phyloP scores from a whole-genome alignment of 2,329 filamentous ascomycete species.

The Hypoxylon sp. region DNA sequence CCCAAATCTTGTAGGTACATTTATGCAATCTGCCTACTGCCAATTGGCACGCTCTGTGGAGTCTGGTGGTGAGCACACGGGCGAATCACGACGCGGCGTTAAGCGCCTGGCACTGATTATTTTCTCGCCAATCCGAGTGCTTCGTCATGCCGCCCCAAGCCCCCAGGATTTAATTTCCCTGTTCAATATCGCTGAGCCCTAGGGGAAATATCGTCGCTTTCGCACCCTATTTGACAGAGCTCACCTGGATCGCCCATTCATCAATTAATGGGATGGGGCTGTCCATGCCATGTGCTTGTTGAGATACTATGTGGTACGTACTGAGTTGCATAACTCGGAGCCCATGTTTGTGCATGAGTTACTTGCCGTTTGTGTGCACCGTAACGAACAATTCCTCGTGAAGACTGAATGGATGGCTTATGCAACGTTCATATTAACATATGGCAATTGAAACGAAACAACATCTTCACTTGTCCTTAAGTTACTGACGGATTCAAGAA shows the following conservation, averaged over 20 bases:
- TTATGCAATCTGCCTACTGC: not conserved
- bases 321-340: slow-evolving; percentile 2
- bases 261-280: slow-evolving; percentile 16
- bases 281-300: not conserved
- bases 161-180: slow-evolving; percentile 37
- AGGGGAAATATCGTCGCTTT: slow-evolving; percentile 23
- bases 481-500: too few relatives aligned
- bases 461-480: too few relatives aligned
- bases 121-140: slow-evolving; percentile 35
- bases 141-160: slow-evolving; percentile 17
- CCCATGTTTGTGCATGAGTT: not conserved
- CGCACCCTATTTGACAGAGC: slow-evolving; percentile 32
- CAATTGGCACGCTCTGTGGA: slow-evolving; percentile 22
- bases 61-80: slow-evolving; percentile 9
- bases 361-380: slow-evolving; percentile 9
- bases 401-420: not conserved
- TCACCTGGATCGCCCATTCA: slow-evolving; percentile 22
- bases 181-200: slow-evolving; percentile 23
- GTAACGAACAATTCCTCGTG: not conserved
- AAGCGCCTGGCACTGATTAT: slow-evolving; percentile 33
- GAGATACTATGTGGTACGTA: slow-evolving; percentile 10
- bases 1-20: slow-evolving; percentile 14
- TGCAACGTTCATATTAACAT: not conserved
- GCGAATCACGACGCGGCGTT: slow-evolving; percentile 38
- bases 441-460: too few relatives aligned